These are phyloP conservation scores for Nakazawaea laoshanensis DNA, from an alignment of 805 yeast genomes.

Conservation along the genomic window DNA sequence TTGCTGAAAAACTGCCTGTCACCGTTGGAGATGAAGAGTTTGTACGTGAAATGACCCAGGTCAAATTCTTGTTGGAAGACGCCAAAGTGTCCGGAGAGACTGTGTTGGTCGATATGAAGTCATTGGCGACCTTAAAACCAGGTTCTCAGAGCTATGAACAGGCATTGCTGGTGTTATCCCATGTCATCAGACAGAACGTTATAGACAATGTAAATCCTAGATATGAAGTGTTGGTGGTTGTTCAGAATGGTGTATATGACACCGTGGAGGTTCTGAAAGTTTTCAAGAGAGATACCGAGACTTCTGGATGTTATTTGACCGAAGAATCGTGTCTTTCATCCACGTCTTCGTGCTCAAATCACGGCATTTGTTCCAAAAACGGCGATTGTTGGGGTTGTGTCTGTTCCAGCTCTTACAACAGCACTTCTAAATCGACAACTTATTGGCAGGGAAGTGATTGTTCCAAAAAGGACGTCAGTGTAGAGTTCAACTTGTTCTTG, in stretches of 20 bases:
- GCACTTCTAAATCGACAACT: conserved; percentile 34
- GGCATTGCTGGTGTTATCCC: conserved; percentile 27
- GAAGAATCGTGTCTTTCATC: conserved; percentile 38
- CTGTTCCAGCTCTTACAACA: conserved; percentile 36
- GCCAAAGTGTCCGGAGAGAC: conserved; percentile 17
- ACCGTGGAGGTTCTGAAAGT: neutral
- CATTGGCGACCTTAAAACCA: conserved; percentile 32
- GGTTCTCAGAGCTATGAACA: conserved; percentile 36
- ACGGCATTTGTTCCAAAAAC: conserved; percentile 39
- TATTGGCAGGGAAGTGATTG: conserved; percentile 55
- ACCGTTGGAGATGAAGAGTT: conserved; percentile 39
- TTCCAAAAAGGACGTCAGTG: conserved; percentile 57
- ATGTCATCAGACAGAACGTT: conserved; percentile 18
- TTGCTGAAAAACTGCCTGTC: no score
- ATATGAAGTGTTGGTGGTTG: conserved; percentile 24
- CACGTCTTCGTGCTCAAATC: conserved; percentile 43
- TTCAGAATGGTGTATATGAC: no score
- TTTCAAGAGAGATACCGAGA: conserved; percentile 6
- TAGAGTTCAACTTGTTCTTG: conserved; percentile 57
- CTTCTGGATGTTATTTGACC: conserved; percentile 27
- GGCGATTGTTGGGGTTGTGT: conserved; percentile 41
- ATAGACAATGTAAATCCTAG: conserved; percentile 12
- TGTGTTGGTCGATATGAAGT: conserved; percentile 30
- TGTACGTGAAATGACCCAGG: conserved; percentile 39
- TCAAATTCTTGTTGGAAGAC: conserved; percentile 28